Base-by-base conservation (phyloP, 2,329 filamentous ascomycete species). In the Thelonectria blattea region DNA sequence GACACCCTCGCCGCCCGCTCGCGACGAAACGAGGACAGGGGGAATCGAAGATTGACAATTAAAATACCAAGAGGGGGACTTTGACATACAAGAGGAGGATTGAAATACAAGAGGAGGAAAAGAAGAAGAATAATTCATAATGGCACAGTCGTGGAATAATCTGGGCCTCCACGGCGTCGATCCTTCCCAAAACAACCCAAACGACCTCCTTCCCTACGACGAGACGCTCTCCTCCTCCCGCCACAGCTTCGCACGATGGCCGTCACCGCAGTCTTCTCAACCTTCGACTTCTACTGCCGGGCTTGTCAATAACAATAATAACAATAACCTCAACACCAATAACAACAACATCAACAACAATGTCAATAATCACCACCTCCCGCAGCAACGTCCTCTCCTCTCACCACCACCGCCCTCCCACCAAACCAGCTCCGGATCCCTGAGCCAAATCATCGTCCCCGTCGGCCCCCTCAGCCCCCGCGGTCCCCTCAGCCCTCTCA, bases 331-430 rank as follows among this genome's bases (percentile, higher is more conserved):
- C 27, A 30, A 10, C 27, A 30, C 4, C 22, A 24, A 7, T 7
- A 24, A 7, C 22, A 24, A 7, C 22, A 24, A 7, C 22, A 24
- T 6, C 27, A 30, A 7, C 27, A 30, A 30, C 27, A 30, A 10
- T 10, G 8, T 8, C 27, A 30, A 30, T 10, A 24, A 24, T 7
- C 3, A 7, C 22, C 5, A 10, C 27, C 5, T 30, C 27, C 27
- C 5, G 8, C 27, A 30, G 7, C 59, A 56, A 27, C 45, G 51
- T 3, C 67, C 67, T 15, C 61, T 71, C 15, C 65, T 71, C 32
- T 69, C 68, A 12, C 68, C 68, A n/a, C 68, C 68, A 17, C 42
- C 62, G 11, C 61, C 56, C 2, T 65, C 63, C 7, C 64, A 63
- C 51, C 42, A 55, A 62, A 52, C 58, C 10, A 56, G 15, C 48